Conservation (phyloP, 768 basidiomycete species). For the Leccinum imitatum region DNA sequence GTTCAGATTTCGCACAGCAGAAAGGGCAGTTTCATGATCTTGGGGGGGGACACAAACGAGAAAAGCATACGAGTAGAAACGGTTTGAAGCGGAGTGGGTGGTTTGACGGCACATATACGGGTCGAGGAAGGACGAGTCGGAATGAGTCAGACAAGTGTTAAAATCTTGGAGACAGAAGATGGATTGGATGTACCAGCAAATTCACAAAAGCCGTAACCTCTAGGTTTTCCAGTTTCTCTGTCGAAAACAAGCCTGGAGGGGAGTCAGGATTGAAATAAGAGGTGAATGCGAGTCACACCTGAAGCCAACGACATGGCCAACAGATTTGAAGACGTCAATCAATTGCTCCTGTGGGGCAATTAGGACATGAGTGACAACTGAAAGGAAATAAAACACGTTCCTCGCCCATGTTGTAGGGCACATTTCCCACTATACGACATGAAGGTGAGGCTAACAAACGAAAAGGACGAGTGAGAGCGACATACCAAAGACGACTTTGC, state of each 20-base stretch:
- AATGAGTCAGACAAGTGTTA: slow-evolving; percentile 40
- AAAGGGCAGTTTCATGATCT: slow-evolving; percentile 96
- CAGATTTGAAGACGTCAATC: slow-evolving; percentile 85
- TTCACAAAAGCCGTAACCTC: slow-evolving; percentile 93
- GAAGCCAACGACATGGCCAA: slow-evolving; percentile 87
- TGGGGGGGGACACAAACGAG: slow-evolving; percentile 17
- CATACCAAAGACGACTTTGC: slow-evolving; percentile 74
- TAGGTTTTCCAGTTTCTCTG: slow-evolving; percentile 91
- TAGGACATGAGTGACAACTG: slow-evolving; percentile 1
- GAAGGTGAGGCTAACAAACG: slow-evolving; percentile 1
- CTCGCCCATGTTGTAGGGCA: slow-evolving; percentile 88
- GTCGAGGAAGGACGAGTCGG: slow-evolving; percentile 15
- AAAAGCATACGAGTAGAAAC: slow-evolving; percentile 13
- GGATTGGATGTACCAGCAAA: slow-evolving; percentile 71
- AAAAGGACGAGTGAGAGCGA: not conserved
- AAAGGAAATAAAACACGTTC: slow-evolving; percentile 27
- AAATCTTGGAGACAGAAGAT: slow-evolving; percentile 24
- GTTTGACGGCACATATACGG: slow-evolving; percentile 10
- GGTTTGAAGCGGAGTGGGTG: not conserved
- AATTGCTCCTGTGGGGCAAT: slow-evolving; percentile 60
- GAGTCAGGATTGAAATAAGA: slow-evolving; percentile 5
- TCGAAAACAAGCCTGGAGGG: slow-evolving; percentile 75
- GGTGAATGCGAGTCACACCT: slow-evolving; percentile 46
- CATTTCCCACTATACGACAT: slow-evolving; percentile 67
- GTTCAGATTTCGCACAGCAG: slow-evolving; percentile 95